These are phyloP conservation scores for Agrostemma githago DNA, from an alignment of 148 eudicot species.

Conservation along the genomic window DNA sequence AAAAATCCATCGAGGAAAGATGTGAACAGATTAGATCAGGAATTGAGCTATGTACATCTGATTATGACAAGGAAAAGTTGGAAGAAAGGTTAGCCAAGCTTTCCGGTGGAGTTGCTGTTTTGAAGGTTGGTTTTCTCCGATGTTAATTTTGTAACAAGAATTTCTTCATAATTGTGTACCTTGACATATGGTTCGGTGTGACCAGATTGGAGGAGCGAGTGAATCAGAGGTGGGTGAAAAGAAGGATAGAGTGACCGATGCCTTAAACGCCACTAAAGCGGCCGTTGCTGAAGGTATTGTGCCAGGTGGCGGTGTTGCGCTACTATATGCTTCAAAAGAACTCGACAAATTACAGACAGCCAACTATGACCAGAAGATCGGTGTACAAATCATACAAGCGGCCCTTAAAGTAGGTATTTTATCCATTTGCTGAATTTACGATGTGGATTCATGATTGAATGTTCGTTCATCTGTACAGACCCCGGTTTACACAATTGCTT, in stretches of 20 bases:
- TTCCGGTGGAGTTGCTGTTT: slow-evolving; percentile 93
- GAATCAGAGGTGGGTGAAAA: slow-evolving; percentile 94
- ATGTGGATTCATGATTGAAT: background rate
- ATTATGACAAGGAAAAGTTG: slow-evolving; percentile 82
- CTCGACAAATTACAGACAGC: slow-evolving; percentile 41
- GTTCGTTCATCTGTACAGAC: background rate
- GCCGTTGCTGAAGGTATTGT: slow-evolving; percentile 98
- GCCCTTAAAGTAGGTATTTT: slow-evolving; percentile 47
- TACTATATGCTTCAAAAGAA: slow-evolving; percentile 60
- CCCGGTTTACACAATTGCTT: slow-evolving; percentile 57
- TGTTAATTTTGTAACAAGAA: too few species aligned
- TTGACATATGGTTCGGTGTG: background rate
- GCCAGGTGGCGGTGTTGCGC: slow-evolving; percentile 72
- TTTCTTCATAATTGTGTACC: too few species aligned
- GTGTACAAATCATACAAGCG: slow-evolving; percentile 62
- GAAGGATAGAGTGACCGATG: slow-evolving; percentile 97
- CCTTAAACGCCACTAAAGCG: slow-evolving; percentile 93
- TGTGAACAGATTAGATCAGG: slow-evolving; percentile 82
- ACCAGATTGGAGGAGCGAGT: slow-evolving; percentile 94
- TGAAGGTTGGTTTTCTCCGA: slow-evolving; percentile 47
- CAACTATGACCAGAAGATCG: slow-evolving; percentile 64
- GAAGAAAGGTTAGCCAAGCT: slow-evolving; percentile 91
- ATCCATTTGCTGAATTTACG: background rate
- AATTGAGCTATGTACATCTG: slow-evolving; percentile 66
- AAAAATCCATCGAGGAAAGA: slow-evolving; percentile 75